Evolutionary conservation across 768 basidiomycete genomes (phyloP), one percentile per base, ranked within the genome.

Genomic region (Mycena latifolia): DNA sequence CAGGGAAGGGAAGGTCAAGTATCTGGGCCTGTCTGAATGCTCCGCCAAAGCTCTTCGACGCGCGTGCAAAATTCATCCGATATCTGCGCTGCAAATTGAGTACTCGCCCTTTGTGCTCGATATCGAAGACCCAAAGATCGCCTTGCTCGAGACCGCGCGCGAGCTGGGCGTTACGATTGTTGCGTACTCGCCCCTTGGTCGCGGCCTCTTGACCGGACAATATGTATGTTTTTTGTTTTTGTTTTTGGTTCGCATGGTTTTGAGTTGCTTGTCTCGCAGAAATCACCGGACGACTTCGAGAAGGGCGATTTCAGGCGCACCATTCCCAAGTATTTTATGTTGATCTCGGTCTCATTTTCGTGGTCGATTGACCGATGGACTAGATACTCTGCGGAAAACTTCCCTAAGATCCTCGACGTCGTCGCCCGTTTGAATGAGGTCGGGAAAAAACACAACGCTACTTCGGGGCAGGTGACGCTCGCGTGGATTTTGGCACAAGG

Each of bases 11-110:
- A 82, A 83, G 66, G 78, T 86, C 53, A 82, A 80, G 57, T 82
- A 85, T 69, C 74, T 88, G 27, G 86, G 87, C 2, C 75, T 88
- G 22, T 88, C 84, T 8, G 87, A 88, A 63, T 78, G 77, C 63
- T 81, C 79, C 8, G 78, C 79, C 1, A 63, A 64, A 3, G 81
- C 81, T 10, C 72, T 87, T 29, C 82, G 84, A 37, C 81, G 87
- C 8, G 86, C 86, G 2, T 77, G 80, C 65, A 79, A 80, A 5
- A 79, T 84, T 6, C 81, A 83, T 52, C 82, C 81, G 20, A 79
- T 84, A 61, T 59, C 82, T 14, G 82, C 82, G 6, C 64, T 83
- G 14, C 80, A 85, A 61, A 77, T 83, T 61, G 84, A 84, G 69
- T 84, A 78, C 64, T 81, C 80, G 2, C 79, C 82, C 0, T 80